Conservation (phyloP, 1,284 basidiomycete genomes). For the Puccinia coronata region DNA sequence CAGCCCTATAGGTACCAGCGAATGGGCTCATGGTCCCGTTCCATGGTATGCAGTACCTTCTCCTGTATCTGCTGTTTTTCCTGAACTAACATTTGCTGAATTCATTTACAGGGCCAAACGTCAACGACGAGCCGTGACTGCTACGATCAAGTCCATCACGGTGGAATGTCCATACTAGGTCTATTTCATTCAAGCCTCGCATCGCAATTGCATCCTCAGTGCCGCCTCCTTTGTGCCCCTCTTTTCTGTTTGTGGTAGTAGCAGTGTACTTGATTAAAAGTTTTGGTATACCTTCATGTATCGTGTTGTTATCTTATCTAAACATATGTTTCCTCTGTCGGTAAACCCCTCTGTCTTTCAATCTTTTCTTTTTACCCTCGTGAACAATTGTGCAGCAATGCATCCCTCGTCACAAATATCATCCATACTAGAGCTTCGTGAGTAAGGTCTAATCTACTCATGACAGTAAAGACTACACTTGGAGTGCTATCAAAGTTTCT, state of each 20-base stretch:
- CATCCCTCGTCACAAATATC: no score
- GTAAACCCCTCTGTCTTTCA: no score
- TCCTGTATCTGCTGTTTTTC: neutral
- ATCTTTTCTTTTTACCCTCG: no score
- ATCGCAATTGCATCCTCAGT: neutral
- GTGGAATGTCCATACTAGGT: constrained; percentile 47
- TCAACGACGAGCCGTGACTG: constrained; percentile 8
- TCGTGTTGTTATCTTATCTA: no score
- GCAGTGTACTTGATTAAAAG: neutral
- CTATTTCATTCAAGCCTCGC: neutral
- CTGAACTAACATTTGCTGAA: neutral
- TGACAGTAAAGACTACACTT: no score
- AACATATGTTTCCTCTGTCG: no score
- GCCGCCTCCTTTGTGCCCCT: neutral
- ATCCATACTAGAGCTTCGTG: no score
- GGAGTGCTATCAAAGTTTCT: no score
- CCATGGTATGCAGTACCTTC: constrained; percentile 24
- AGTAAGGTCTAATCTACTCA: no score
- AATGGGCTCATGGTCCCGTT: constrained; percentile 48
- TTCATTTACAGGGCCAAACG: constrained; percentile 15
- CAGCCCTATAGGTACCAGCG: constrained; percentile 41
- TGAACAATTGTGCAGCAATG: no score
- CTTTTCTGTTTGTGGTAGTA: neutral
- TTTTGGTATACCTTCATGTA: neutral
- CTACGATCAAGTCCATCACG: constrained; percentile 18